These are phyloP conservation scores for Penstemon newberryi DNA, from an alignment of 257 asterid genomes.

Conservation along the genomic window DNA sequence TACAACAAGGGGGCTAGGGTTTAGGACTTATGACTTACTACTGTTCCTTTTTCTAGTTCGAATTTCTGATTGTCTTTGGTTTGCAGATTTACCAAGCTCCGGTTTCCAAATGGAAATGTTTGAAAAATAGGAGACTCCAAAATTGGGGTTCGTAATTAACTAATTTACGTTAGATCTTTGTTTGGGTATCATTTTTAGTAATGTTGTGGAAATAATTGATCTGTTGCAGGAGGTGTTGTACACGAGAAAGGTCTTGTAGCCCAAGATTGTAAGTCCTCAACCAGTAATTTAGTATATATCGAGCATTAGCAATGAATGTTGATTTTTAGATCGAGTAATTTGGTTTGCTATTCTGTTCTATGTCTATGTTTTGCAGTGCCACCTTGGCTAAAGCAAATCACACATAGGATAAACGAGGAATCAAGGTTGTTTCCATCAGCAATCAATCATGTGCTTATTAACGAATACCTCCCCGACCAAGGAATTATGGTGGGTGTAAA, in stretches of 20 bases:
- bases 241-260: slow-evolving; percentile 91
- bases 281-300: background rate
- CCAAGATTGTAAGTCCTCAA: slow-evolving; percentile 64
- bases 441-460: slow-evolving; percentile 92
- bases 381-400: slow-evolving; percentile 65
- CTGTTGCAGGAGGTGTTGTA: slow-evolving; percentile 77
- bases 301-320: no score
- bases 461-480: slow-evolving; percentile 85
- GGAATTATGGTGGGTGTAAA: slow-evolving; percentile 79
- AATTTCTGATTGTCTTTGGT: background rate
- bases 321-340: no score
- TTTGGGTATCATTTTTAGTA: background rate
- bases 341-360: background rate
- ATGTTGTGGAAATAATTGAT: background rate
- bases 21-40: background rate
- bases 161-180: background rate
- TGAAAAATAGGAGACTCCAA: slow-evolving; percentile 86
- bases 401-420: slow-evolving; percentile 56
- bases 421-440: slow-evolving; percentile 72
- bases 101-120: slow-evolving; percentile 78
- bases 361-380: slow-evolving; percentile 74
- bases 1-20: background rate
- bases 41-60: background rate
- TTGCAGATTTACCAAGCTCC: slow-evolving; percentile 76
- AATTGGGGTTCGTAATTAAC: slow-evolving; percentile 70